Conservation (phyloP, 169 alveolate species). For the Babesia bovis region DNA sequence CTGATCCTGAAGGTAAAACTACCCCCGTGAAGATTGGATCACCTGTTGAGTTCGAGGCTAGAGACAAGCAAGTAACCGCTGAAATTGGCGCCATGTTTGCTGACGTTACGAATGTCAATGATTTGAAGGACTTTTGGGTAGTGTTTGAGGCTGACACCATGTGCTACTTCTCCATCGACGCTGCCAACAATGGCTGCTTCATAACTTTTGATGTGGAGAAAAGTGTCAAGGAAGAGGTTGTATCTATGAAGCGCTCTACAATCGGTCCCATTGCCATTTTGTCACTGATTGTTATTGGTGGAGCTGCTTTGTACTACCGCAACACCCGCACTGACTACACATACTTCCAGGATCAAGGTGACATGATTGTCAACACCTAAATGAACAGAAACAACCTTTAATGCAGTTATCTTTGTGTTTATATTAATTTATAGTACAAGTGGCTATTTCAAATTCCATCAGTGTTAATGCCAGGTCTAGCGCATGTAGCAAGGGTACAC, state of each 20-base stretch:
- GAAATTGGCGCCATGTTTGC: slow-evolving; percentile 29
- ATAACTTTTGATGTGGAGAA: slow-evolving; percentile 21
- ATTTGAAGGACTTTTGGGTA: slow-evolving; percentile 44
- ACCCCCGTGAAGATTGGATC: slow-evolving; percentile 8
- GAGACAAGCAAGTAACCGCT: not conserved
- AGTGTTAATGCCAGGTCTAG: no score
- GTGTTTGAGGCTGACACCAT: slow-evolving; percentile 42
- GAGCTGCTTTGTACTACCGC: slow-evolving; percentile 13
- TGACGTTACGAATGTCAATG: not conserved
- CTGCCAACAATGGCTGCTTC: not conserved
- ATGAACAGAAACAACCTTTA: not conserved
- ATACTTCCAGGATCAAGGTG: slow-evolving; percentile 58
- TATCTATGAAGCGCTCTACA: not conserved
- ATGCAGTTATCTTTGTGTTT: not conserved
- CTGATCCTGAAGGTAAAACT: not conserved
- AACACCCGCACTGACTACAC: slow-evolving; percentile 50
- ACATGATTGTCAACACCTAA: slow-evolving; percentile 17
- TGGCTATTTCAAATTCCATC: no score
- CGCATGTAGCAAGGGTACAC: not conserved
- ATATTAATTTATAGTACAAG: no score
- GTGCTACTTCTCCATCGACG: slow-evolving; percentile 57
- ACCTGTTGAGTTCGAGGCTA: not conserved
- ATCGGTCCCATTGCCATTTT: not conserved
- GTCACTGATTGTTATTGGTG: slow-evolving; percentile 5
- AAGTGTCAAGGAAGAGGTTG: not conserved